phyloP scores from a whole-genome alignment of 345 rosid genomes.

The Diplotaxis tenuifolia region DNA sequence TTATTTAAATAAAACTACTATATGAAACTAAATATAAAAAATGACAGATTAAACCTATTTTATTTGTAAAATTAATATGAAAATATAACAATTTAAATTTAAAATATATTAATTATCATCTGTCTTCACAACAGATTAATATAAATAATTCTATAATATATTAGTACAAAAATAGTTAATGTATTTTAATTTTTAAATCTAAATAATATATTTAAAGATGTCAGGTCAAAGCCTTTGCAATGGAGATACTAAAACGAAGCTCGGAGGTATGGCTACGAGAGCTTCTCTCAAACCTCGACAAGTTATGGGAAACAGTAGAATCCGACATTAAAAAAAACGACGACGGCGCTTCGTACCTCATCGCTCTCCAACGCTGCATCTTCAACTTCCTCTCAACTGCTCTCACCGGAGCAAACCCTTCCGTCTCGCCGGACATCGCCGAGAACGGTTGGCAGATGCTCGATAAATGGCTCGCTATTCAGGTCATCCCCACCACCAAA shows the following conservation, averaged over 20 bases:
- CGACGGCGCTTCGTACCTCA: slow-evolving; percentile 37
- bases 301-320: slow-evolving; percentile 56
- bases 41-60: too few relatives aligned
- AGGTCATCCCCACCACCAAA: slow-evolving; percentile 55
- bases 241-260: slow-evolving; percentile 64
- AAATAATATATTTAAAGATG: background rate
- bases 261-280: slow-evolving; percentile 59
- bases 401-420: slow-evolving; percentile 62
- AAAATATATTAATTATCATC: too few relatives aligned
- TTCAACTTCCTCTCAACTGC: slow-evolving; percentile 63
- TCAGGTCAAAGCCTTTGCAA: slow-evolving; percentile 56
- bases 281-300: slow-evolving; percentile 50
- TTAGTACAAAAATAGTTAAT: too few relatives aligned
- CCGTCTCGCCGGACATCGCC: slow-evolving; percentile 43
- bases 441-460: slow-evolving; percentile 50
- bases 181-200: too few relatives aligned
- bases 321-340: slow-evolving; percentile 41
- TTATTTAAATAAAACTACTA: too few relatives aligned
- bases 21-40: too few relatives aligned
- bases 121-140: too few relatives aligned
- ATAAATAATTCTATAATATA: too few relatives aligned
- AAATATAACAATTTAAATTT: too few relatives aligned
- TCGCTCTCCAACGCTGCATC: slow-evolving; percentile 53
- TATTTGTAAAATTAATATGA: too few relatives aligned
- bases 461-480: slow-evolving; percentile 64